Conservation (phyloP, 176 grass and related monocot species). For the Triticum monococcum region DNA sequence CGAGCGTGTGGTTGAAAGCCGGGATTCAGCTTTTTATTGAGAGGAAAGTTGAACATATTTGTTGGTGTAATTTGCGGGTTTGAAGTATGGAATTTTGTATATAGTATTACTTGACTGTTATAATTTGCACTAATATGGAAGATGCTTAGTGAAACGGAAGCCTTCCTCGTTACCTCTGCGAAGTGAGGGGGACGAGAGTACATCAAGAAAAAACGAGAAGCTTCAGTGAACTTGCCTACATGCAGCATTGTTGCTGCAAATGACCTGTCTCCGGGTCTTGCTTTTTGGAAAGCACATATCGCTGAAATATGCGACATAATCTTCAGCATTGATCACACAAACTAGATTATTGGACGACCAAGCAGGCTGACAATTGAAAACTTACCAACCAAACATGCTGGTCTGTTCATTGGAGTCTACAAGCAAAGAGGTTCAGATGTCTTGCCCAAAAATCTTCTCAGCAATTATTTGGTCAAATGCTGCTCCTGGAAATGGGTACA, state of each 20-base stretch:
- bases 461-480: neutral
- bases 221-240: constrained; percentile 31
- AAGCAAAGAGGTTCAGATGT: neutral
- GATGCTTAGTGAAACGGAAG: too few species aligned
- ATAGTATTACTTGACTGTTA: too few species aligned
- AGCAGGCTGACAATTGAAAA: neutral
- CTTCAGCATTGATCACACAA: neutral
- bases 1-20: too few species aligned
- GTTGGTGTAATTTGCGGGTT: too few species aligned
- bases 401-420: neutral
- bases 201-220: neutral
- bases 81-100: too few species aligned
- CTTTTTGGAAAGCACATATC: neutral
- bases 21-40: too few species aligned
- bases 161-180: too few species aligned
- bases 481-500: neutral
- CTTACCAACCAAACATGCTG: neutral
- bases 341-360: constrained; percentile 6
- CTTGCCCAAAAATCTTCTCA: neutral
- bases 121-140: too few species aligned
- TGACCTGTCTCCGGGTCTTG: too few species aligned
- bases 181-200: too few species aligned
- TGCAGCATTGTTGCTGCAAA: too few species aligned
- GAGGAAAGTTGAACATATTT: too few species aligned
- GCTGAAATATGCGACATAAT: neutral